phyloP scores from a whole-genome alignment of 768 basidiomycete species.

The Termitomyces sp. region DNA sequence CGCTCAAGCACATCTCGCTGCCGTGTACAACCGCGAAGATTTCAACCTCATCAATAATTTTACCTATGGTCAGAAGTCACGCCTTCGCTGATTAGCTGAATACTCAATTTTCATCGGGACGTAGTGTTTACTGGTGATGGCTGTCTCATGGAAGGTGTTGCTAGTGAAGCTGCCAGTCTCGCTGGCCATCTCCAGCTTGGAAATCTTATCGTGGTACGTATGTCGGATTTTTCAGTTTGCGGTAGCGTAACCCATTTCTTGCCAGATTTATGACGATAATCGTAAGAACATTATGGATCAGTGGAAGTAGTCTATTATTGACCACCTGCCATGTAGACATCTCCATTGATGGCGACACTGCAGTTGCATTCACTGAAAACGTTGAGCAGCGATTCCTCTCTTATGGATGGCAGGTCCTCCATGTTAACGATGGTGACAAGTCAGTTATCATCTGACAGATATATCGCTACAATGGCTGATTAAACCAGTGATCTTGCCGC shows the following conservation, averaged over 20 bases:
- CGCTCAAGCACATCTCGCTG: slow-evolving; percentile 85
- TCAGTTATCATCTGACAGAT: slow-evolving; percentile 24
- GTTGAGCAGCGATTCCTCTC: slow-evolving; percentile 83
- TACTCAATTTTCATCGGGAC: slow-evolving; percentile 5
- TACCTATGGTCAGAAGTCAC: slow-evolving; percentile 63
- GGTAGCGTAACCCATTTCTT: slow-evolving; percentile 6
- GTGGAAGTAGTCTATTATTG: slow-evolving; percentile 3
- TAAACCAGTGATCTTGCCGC: slow-evolving; percentile 61
- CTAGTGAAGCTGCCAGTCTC: slow-evolving; percentile 87
- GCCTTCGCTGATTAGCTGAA: neutral
- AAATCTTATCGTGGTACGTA: slow-evolving; percentile 83
- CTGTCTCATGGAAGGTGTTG: slow-evolving; percentile 95
- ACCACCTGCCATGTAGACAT: slow-evolving; percentile 52
- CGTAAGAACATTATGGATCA: slow-evolving; percentile 43
- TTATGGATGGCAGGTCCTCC: slow-evolving; percentile 93
- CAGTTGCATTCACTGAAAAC: slow-evolving; percentile 90
- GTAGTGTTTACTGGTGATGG: slow-evolving; percentile 91
- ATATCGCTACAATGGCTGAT: neutral
- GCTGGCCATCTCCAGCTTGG: slow-evolving; percentile 93
- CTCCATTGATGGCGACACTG: slow-evolving; percentile 93
- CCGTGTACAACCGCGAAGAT: slow-evolving; percentile 84
- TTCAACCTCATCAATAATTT: slow-evolving; percentile 82
- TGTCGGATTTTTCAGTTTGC: neutral
- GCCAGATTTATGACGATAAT: slow-evolving; percentile 91
- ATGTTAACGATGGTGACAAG: slow-evolving; percentile 77